Percentiles rank a stretch among this genome's conserved stretches.
Evolutionary conservation across 345 rosid species (phyloP).

Genomic region (thale cress (Arabidopsis thaliana)): TAIR10.1 NC_003070.9:20719501-20720000

Average conservation of each 20-base stretch:
- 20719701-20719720: constrained; percentile 20
- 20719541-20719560: constrained; percentile 55
- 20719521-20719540: constrained; percentile 1
- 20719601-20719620: constrained; percentile 40
- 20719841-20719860: no score
- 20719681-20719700: no score
- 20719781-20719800: constrained; percentile 10
- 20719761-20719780: constrained; percentile 75
- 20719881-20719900: background rate
- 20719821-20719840: no score
- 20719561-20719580: constrained; percentile 45
- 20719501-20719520: background rate
- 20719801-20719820: background rate
- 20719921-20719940: no score
- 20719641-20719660: background rate
- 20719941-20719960: no score
- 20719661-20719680: background rate
- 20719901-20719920: no score
- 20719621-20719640: constrained; percentile 22
- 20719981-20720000: constrained; percentile 19
- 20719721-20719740: background rate
- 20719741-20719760: constrained; percentile 62
- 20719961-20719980: no score
- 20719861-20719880: no score
- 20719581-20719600: constrained; percentile 25